phyloP scores from a whole-genome alignment of 495 filamentous ascomycete species.

The Pyronema domesticum region DNA sequence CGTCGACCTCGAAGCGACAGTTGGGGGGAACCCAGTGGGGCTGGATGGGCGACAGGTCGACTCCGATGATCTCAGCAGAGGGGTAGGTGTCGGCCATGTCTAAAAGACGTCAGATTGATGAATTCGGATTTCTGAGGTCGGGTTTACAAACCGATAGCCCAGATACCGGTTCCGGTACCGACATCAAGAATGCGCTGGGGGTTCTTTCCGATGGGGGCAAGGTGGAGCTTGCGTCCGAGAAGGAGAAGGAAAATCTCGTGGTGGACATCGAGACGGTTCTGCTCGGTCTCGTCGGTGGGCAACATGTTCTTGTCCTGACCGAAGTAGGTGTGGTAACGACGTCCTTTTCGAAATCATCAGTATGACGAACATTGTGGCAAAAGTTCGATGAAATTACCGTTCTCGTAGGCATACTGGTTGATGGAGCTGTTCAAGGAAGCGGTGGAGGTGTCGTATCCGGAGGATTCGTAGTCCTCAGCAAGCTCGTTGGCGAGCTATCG shows the following conservation, averaged over 20 bases:
- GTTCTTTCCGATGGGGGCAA: constrained; percentile 33
- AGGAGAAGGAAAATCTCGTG: constrained; percentile 37
- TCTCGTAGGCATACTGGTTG: background rate
- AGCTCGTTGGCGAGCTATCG: background rate
- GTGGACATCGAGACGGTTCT: constrained; percentile 23
- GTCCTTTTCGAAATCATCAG: background rate
- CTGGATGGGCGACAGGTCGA: constrained; percentile 34
- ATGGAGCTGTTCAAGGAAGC: background rate
- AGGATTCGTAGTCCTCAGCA: background rate
- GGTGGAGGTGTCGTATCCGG: background rate
- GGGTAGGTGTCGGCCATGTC: constrained; percentile 26
- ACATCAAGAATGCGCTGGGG: constrained; percentile 41
- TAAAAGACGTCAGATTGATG: constrained; percentile 8
- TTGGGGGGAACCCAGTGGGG: constrained; percentile 44
- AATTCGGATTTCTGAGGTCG: constrained; percentile 10
- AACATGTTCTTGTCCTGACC: background rate
- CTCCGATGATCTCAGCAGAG: constrained; percentile 34
- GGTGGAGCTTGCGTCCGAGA: constrained; percentile 34
- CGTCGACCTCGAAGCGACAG: constrained; percentile 45
- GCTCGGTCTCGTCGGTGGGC: constrained; percentile 14
- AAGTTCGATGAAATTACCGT: background rate
- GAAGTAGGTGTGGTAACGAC: background rate
- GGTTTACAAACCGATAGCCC: constrained; percentile 32
- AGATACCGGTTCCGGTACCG: constrained; percentile 47
- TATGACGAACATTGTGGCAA: background rate